Percentiles rank a stretch among this genome's conserved stretches.
phyloP scores from a whole-genome alignment of 192 early-diverging fungal species.

The Dissophora ornata region DNA sequence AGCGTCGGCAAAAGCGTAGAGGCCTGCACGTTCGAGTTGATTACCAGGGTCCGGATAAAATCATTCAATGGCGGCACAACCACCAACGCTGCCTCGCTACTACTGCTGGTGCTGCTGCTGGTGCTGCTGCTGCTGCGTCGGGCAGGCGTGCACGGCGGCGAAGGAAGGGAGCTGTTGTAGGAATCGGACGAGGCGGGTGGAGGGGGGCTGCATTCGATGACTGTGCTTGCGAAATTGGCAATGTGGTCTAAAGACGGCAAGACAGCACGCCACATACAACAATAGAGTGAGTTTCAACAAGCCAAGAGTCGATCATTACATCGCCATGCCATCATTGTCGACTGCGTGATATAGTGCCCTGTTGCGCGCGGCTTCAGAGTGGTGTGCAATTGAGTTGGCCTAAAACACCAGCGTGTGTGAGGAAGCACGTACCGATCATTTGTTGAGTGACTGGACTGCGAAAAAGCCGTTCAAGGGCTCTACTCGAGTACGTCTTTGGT shows the following conservation, averaged over 20 bases:
- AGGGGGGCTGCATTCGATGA: constrained; percentile 48
- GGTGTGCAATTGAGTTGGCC: constrained; percentile 1
- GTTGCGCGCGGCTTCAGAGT: neutral
- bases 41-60: constrained; percentile 75
- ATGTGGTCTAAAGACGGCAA: constrained; percentile 53
- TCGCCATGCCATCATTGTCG: constrained; percentile 6
- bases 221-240: constrained; percentile 47
- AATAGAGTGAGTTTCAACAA: neutral
- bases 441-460: constrained; percentile 47
- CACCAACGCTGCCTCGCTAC: constrained; percentile 11
- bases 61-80: constrained; percentile 67
- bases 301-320: neutral
- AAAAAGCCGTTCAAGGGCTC: constrained; percentile 38
- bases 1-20: constrained; percentile 78
- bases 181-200: constrained; percentile 11
- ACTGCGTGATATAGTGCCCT: constrained; percentile 6
- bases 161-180: constrained; percentile 36
- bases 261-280: neutral
- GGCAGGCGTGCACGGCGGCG: constrained; percentile 31
- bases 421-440: constrained; percentile 53
- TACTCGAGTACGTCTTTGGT: constrained; percentile 43
- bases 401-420: too few species aligned
- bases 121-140: constrained; percentile 6
- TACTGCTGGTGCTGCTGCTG: constrained; percentile 1
- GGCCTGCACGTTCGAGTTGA: constrained; percentile 74